These are phyloP conservation scores for Pseudodiploospora longispora DNA, from an alignment of 2,329 filamentous ascomycete species.

Conservation along the genomic window DNA sequence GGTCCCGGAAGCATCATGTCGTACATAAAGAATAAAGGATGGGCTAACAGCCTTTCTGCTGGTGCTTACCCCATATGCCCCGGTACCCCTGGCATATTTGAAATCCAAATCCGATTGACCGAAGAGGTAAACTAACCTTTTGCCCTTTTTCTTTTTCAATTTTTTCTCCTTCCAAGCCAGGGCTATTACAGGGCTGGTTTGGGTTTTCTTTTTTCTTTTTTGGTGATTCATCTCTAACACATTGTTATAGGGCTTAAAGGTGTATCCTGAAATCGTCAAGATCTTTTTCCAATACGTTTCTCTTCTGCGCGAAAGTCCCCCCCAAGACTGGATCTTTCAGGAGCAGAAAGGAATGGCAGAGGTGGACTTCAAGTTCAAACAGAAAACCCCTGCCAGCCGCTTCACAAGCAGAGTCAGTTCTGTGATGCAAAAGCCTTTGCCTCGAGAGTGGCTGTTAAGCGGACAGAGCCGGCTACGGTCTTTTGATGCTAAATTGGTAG, in stretches of 20 bases:
- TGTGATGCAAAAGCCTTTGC: slow-evolving; percentile 85
- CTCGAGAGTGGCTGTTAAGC: slow-evolving; percentile 81
- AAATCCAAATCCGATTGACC: slow-evolving; percentile 70
- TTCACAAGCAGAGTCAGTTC: slow-evolving; percentile 81
- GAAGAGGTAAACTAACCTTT: slow-evolving; percentile 55
- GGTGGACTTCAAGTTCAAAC: slow-evolving; percentile 89
- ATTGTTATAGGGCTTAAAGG: slow-evolving; percentile 50
- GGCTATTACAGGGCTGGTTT: too few relatives aligned
- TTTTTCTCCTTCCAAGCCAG: too few relatives aligned
- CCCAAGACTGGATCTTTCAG: slow-evolving; percentile 88
- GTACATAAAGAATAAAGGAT: slow-evolving; percentile 82
- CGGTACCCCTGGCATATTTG: slow-evolving; percentile 69
- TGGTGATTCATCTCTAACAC: neutral
- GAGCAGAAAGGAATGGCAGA: slow-evolving; percentile 87
- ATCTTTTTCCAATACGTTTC: slow-evolving; percentile 87
- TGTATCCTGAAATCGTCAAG: slow-evolving; percentile 76
- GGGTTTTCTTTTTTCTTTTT: too few relatives aligned
- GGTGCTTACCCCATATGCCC: slow-evolving; percentile 70
- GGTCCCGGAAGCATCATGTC: slow-evolving; percentile 87
- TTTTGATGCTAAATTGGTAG: slow-evolving; percentile 73
- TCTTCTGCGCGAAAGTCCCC: slow-evolving; percentile 69
- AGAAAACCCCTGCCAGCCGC: slow-evolving; percentile 81
- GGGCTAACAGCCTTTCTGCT: slow-evolving; percentile 76
- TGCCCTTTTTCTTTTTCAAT: too few relatives aligned
- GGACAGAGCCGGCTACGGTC: slow-evolving; percentile 67